These are phyloP conservation scores for Wickerhamiella cacticola DNA, from an alignment of 805 yeast genomes.

Conservation along the genomic window DNA sequence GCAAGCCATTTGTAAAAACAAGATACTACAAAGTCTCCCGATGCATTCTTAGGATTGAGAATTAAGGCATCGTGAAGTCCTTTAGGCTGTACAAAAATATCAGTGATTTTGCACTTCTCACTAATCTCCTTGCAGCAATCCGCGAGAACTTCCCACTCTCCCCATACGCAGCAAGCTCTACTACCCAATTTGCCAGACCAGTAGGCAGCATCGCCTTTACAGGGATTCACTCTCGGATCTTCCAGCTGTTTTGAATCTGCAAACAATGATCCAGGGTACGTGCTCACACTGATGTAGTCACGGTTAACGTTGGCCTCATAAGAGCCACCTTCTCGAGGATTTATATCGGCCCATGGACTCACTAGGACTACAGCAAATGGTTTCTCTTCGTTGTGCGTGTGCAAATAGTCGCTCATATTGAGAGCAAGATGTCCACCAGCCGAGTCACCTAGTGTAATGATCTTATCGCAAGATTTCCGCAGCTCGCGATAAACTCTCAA, in stretches of 20 bases:
- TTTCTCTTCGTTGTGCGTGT: slow-evolving; percentile 7
- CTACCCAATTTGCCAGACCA: slow-evolving; percentile 18
- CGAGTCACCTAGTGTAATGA: slow-evolving; percentile 27
- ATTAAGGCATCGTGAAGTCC: slow-evolving; percentile 20
- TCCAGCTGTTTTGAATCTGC: slow-evolving; percentile 10
- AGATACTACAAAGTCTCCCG: slow-evolving; percentile 1
- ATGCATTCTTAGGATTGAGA: neutral
- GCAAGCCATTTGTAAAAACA: neutral
- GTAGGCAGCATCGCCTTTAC: slow-evolving; percentile 13
- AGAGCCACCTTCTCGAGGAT: slow-evolving; percentile 4
- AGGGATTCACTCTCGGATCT: slow-evolving; percentile 17
- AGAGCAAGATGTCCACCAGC: slow-evolving; percentile 27
- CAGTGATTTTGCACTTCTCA: slow-evolving; percentile 8
- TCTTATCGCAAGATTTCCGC: slow-evolving; percentile 17
- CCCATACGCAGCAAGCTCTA: slow-evolving; percentile 18
- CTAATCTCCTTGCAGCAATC: slow-evolving; percentile 17
- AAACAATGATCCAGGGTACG: neutral
- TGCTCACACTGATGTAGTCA: slow-evolving; percentile 7
- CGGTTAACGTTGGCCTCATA: slow-evolving; percentile 2
- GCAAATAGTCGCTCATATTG: slow-evolving; percentile 16
- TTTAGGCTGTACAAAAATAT: slow-evolving; percentile 16
- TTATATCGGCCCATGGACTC: slow-evolving; percentile 20
- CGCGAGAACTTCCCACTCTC: slow-evolving; percentile 19
- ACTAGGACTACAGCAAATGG: slow-evolving; percentile 17
- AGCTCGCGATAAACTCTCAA: slow-evolving; percentile 19